Percentiles rank a stretch among this genome's conserved stretches.
phyloP scores from a whole-genome alignment of 768 basidiomycete species.

The Panus rudis region DNA sequence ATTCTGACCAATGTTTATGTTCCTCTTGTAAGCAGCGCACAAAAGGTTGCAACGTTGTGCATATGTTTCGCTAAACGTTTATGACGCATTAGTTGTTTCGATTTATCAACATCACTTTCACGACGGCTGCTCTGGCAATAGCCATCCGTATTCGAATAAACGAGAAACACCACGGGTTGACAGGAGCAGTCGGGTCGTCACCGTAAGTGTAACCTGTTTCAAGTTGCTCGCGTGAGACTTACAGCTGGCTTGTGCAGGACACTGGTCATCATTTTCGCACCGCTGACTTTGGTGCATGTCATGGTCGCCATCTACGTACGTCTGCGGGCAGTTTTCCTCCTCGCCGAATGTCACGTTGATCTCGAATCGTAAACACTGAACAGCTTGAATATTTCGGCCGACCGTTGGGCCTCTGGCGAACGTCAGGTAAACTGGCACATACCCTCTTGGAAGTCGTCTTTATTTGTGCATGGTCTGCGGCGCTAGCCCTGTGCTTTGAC shows the following conservation, averaged over 20 bases:
- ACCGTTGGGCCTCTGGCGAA: constrained; percentile 88
- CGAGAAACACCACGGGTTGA: constrained; percentile 42
- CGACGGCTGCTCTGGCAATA: constrained; percentile 68
- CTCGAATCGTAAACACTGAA: constrained; percentile 15
- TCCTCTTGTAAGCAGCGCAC: constrained; percentile 51
- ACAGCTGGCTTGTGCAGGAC: constrained; percentile 37
- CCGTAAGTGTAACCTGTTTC: constrained; percentile 46
- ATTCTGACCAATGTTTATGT: constrained; percentile 72
- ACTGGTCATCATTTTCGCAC: constrained; percentile 80
- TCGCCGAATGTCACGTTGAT: constrained; percentile 10
- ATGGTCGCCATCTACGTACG: constrained; percentile 81
- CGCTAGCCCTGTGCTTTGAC: constrained; percentile 83
- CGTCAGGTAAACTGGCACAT: constrained; percentile 79
- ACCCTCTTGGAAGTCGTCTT: constrained; percentile 85
- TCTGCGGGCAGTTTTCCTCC: constrained; percentile 8
- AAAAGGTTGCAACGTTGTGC: not conserved
- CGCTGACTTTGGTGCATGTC: constrained; percentile 78
- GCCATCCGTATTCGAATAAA: constrained; percentile 66
- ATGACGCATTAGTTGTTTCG: constrained; percentile 61
- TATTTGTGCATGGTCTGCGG: constrained; percentile 91
- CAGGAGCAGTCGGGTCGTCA: constrained; percentile 77
- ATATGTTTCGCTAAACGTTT: not conserved
- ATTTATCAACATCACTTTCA: constrained; percentile 78
- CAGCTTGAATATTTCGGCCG: constrained; percentile 91
- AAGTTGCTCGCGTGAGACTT: not conserved